A percentile compares a stretch with the other conserved stretches of the same genome.
Conservation (phyloP, 2,329 filamentous ascomycete species). For the Nemania sp. region DNA sequence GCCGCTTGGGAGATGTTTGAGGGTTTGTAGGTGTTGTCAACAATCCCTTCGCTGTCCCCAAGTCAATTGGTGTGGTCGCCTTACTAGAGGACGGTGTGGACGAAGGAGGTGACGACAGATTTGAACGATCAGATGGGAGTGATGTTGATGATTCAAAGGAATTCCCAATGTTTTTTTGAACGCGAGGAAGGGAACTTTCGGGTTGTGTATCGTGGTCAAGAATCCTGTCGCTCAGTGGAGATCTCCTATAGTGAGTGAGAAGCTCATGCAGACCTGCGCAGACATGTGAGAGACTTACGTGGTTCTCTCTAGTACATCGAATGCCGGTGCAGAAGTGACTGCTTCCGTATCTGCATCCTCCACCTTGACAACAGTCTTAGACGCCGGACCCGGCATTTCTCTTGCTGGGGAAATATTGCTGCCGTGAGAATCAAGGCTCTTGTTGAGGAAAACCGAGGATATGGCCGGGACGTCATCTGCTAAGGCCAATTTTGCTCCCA, state of each 20-base stretch:
- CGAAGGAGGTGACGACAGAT: constrained; percentile 58
- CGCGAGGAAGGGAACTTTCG: constrained; percentile 12
- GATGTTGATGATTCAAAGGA: constrained; percentile 59
- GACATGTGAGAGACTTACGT: constrained; percentile 36
- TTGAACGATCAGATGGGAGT: constrained; percentile 58
- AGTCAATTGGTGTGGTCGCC: constrained; percentile 63
- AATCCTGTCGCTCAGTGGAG: constrained; percentile 34
- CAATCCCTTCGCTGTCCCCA: constrained; percentile 45
- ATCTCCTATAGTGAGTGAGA: constrained; percentile 14
- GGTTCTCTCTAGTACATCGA: constrained; percentile 25
- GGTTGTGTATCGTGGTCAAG: constrained; percentile 36
- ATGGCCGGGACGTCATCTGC: constrained; percentile 32
- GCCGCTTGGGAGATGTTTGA: constrained; percentile 30
- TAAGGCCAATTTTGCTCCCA: constrained; percentile 36
- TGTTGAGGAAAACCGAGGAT: constrained; percentile 31
- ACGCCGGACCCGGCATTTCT: constrained; percentile 37
- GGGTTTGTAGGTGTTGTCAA: constrained; percentile 22
- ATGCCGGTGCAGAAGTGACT: constrained; percentile 26
- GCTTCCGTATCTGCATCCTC: constrained; percentile 37
- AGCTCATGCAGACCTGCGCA: constrained; percentile 5
- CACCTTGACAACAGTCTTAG: constrained; percentile 40
- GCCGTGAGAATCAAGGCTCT: constrained; percentile 32
- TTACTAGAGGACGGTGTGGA: constrained; percentile 59
- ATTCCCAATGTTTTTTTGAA: constrained; percentile 16
- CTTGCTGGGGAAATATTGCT: constrained; percentile 30